Percentiles rank a stretch among this genome's conserved stretches.
Conservation (phyloP, 2,329 filamentous ascomycete genomes). For the Iodosphaeria phyllophila region DNA sequence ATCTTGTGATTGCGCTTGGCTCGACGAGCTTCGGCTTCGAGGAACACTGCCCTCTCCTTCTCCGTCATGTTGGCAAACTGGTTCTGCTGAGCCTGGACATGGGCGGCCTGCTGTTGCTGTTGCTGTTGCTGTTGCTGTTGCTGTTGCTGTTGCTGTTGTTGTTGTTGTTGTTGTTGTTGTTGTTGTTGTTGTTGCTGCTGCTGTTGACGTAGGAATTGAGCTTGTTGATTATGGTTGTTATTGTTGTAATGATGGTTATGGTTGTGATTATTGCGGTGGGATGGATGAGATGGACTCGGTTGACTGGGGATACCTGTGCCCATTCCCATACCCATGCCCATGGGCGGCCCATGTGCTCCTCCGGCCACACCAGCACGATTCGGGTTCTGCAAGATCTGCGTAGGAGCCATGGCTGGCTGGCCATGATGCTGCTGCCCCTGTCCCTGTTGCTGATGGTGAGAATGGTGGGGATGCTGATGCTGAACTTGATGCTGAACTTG, state of each 20-base stretch:
- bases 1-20: slow-evolving; percentile 99
- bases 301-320: no score
- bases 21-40: slow-evolving; percentile 82
- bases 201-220: no score
- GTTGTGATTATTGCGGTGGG: no score
- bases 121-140: slow-evolving; percentile 12
- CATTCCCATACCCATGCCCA: no score
- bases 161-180: no score
- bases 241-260: no score
- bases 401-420: slow-evolving; percentile 30
- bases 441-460: slow-evolving; percentile 11
- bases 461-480: slow-evolving; percentile 1
- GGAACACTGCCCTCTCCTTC: slow-evolving; percentile 64
- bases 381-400: slow-evolving; percentile 66
- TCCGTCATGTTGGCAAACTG: slow-evolving; percentile 64
- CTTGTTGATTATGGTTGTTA: no score
- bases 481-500: slow-evolving; percentile 2
- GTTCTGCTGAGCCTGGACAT: slow-evolving; percentile 20
- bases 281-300: no score
- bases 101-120: slow-evolving; percentile 34
- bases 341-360: no score
- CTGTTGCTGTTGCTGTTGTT: slow-evolving; percentile 5
- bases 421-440: slow-evolving; percentile 10
- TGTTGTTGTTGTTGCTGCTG: no score
- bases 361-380: slow-evolving; percentile 44